These are phyloP conservation scores for Mycena kentingensis DNA, from an alignment of 768 basidiomycete species.

Conservation along the genomic window DNA sequence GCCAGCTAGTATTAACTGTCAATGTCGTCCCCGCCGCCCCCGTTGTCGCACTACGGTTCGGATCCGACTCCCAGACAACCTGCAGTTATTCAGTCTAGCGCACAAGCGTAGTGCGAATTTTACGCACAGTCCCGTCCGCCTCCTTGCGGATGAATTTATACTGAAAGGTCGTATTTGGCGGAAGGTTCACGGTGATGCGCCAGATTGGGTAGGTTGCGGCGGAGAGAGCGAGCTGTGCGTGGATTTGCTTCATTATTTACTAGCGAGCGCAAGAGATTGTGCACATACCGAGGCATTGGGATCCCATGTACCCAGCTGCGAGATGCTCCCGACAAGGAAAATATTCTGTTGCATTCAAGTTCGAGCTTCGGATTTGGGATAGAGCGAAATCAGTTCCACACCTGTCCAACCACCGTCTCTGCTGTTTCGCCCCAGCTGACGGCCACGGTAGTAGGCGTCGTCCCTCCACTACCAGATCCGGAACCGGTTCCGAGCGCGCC, in stretches of 20 bases:
- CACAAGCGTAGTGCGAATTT: constrained; percentile 13
- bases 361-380: neutral
- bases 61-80: constrained; percentile 66
- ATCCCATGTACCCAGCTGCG: constrained; percentile 56
- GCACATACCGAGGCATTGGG: constrained; percentile 44
- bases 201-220: constrained; percentile 56
- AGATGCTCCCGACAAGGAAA: constrained; percentile 57
- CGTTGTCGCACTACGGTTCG: constrained; percentile 52
- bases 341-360: constrained; percentile 48
- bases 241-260: neutral
- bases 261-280: neutral
- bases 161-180: constrained; percentile 50
- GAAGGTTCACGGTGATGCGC: constrained; percentile 52
- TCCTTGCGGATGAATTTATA: constrained; percentile 67
- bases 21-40: constrained; percentile 42
- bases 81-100: constrained; percentile 21
- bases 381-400: constrained; percentile 24
- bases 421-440: constrained; percentile 58
- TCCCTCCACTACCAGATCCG: constrained; percentile 18
- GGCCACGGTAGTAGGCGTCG: constrained; percentile 30
- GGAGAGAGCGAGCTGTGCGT: constrained; percentile 36
- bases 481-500: constrained; percentile 39
- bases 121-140: constrained; percentile 48
- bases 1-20: constrained; percentile 47
- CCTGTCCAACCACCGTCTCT: constrained; percentile 60